Evolutionary conservation across 78 protist genomes (phyloP), one percentile per base, ranked within the genome.

Genomic region (Chrysochromulina parva): DNA sequence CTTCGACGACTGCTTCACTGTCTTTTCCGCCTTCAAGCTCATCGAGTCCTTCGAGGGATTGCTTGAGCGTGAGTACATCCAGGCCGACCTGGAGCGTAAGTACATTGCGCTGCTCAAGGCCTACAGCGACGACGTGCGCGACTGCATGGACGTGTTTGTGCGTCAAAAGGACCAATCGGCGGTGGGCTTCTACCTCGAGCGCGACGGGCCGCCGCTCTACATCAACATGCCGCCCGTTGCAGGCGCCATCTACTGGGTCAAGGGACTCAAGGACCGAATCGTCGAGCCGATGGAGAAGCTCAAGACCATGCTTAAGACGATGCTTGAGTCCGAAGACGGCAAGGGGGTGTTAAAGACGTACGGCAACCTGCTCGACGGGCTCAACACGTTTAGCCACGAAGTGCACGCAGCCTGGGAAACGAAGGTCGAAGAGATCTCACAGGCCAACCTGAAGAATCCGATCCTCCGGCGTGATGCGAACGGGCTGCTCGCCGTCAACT

Each of bases 141-240:
- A 11, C 52, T 90, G 91, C 5, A 92, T 91, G 86, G 81, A 76
- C 81, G 4, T 52, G 28, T 96, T 96, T 86, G 38, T 71, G n/a
- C 86, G 50, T 85, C 48, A 47, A 85, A 60, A 47, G 24, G n/a
- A 66, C 38, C 26, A 7, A 26, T 66, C 73, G 13, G 38, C 38
- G 17, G 60, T 4, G 62, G 38, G 73, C 73, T 24, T 7, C 47
- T 66, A 47, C 59, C 16, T 38, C 82, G 91, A 66, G 78, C 57
- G 69, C n/a, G 58, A 85, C 11, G 22, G 84, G 55, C 95, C 95
- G 11, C 94, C 95, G 38, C n/a, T 90, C 50, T 57, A 78, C 88
- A 19, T 3, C 92, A 93, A 93, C 82, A 66, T 90, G 89, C 96
- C 97, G 3, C 96, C 92, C 7, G 86, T 88, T 26, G 92, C 95